Conservation (phyloP, 345 rosid species). For the Raphanus raphanistrum region DNA sequence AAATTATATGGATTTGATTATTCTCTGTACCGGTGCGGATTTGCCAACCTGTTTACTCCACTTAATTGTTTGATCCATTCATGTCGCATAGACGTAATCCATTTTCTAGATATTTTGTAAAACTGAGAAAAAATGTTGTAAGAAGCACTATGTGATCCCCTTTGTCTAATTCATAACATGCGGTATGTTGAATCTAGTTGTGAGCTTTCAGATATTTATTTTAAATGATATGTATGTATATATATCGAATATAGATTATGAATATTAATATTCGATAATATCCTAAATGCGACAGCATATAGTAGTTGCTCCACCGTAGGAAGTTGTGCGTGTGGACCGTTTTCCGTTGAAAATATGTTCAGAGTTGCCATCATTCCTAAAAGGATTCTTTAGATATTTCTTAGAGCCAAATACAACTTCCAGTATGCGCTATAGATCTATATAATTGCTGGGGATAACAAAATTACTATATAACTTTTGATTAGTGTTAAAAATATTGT, state of each 20-base stretch:
- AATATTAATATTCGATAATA: constrained; percentile 29
- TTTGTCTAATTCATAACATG: not conserved
- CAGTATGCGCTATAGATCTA: constrained; percentile 15
- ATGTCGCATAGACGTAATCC: constrained; percentile 16
- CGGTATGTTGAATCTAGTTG: not conserved
- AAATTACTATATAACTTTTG: not conserved
- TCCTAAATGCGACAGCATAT: constrained; percentile 32
- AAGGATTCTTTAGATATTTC: constrained; percentile 31
- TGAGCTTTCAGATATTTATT: constrained; percentile 12
- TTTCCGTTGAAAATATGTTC: constrained; percentile 31
- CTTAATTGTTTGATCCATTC: constrained; percentile 10
- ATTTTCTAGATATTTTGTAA: constrained; percentile 25
- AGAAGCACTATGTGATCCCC: not conserved
- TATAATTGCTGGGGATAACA: not conserved
- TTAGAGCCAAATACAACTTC: not conserved
- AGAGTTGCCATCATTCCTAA: constrained; percentile 30
- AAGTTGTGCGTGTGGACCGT: constrained; percentile 44
- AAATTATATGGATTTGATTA: not conserved
- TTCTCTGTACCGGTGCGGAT: constrained; percentile 3
- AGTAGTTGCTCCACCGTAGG: constrained; percentile 42
- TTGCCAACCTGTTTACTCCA: constrained; percentile 21
- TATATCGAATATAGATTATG: not conserved
- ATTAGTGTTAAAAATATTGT: not conserved
- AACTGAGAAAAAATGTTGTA: not conserved
- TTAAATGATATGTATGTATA: not conserved